Base-by-base conservation (phyloP, 768 basidiomycete species). In the Xerocomellus intermedius region DNA sequence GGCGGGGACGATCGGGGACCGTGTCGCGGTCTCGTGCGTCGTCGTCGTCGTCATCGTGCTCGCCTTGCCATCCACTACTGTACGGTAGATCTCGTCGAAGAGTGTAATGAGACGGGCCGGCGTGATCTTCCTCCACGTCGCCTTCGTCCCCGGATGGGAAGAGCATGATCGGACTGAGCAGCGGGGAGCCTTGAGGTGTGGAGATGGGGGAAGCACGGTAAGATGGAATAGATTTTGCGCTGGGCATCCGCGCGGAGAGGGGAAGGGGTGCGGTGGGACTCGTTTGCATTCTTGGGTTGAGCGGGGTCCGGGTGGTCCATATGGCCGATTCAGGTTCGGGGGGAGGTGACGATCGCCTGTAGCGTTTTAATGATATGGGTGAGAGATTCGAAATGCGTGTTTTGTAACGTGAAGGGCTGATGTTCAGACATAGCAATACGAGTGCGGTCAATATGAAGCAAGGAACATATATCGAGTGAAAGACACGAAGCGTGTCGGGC, bases 401-500 rank as follows among this genome's bases (percentile, higher is more conserved):
- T 22, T 51, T 62, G 38, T 56, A 56, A 8, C 51, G 63, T 21
- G 35, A 54, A 10, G 61, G 60, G 16, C 65, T 64, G 30, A 75
- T 63, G 63, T 84, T 83, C 41, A 79, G 56, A 32, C 78, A 52
- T 38, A 82, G 60, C 24, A 88, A 66, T 4, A 74, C 52, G 22
- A 84, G 26, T 17, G 85, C 52, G 5, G 85, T 83, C 36, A 89
- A 58, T 52, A 82, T 38, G n/a, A 82, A 66, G 38, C 82, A 77
- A 6, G 89, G 85, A n/a, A 82, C 56, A 70, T 94, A 94, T 41
- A 83, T 69, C 39, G 76, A 73, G 17, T 73, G 73, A 69, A 88
- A 86, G 33, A 91, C 79, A 21, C 74, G 73, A 46, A 73, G 72
- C 51, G 87, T 85, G 61, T 90, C 82, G 0, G 94, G 94, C n/a